These are phyloP conservation scores for Solanum piurae DNA, from an alignment of 257 asterid genomes.

Conservation along the genomic window DNA sequence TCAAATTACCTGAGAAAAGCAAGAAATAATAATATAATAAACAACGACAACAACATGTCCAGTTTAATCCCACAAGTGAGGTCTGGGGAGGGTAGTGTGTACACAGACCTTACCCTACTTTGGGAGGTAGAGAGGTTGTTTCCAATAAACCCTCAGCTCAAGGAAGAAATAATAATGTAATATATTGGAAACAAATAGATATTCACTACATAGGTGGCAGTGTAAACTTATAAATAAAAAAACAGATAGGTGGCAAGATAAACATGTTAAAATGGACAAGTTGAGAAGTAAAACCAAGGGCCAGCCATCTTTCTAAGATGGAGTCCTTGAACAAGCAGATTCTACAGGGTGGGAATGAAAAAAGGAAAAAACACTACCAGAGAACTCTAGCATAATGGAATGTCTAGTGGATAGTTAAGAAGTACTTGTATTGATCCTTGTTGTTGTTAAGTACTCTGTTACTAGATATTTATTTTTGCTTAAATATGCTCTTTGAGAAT, in stretches of 20 bases:
- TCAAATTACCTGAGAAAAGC: background rate
- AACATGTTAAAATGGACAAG: background rate
- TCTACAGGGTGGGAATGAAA: background rate
- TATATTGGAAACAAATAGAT: background rate
- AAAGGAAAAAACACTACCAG: background rate
- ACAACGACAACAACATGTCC: background rate
- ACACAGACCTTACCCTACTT: background rate
- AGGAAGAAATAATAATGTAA: background rate
- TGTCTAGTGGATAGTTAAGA: background rate
- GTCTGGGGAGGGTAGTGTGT: background rate
- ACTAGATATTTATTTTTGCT: background rate
- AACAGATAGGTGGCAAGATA: background rate
- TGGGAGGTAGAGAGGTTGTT: background rate
- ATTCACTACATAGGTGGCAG: background rate
- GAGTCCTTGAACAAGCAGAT: background rate
- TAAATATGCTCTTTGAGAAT: background rate
- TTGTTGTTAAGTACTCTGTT: background rate
- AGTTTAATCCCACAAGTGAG: background rate
- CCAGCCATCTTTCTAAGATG: background rate
- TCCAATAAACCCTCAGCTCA: background rate
- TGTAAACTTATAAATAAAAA: background rate
- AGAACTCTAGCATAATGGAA: background rate
- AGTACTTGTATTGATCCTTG: background rate
- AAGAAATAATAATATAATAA: background rate
- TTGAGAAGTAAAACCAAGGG: background rate